A percentile compares a stretch with the other conserved stretches of the same genome.
phyloP scores from a whole-genome alignment of 2,329 filamentous ascomycete species.

The Fusarium sp. region DNA sequence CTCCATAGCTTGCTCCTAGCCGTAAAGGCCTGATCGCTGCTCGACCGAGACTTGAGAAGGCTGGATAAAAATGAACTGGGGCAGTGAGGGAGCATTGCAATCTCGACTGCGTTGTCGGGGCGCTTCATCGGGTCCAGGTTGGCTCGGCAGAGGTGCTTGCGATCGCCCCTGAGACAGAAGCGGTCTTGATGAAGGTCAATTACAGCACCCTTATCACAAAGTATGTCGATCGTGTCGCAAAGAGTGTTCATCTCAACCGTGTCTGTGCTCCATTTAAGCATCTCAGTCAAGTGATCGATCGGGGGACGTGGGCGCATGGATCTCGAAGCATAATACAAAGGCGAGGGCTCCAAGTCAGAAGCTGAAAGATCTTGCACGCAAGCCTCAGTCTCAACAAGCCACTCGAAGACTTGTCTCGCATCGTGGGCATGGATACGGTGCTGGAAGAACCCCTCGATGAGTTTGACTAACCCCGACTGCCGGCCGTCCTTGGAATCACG shows the following conservation, averaged over 20 bases:
- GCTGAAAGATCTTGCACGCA: not conserved
- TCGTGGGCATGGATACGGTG: not conserved
- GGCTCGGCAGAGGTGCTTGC: not conserved
- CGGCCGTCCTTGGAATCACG: not conserved
- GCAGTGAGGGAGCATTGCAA: slow-evolving; percentile 20
- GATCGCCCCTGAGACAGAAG: not conserved
- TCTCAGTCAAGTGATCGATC: slow-evolving; percentile 19
- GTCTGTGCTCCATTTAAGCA: slow-evolving; percentile 11
- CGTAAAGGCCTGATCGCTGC: not conserved
- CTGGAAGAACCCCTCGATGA: not conserved
- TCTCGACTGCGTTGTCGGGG: slow-evolving; percentile 21
- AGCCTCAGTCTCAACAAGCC: not conserved
- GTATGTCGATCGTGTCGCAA: not conserved
- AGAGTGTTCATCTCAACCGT: not conserved
- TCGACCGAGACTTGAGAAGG: not conserved
- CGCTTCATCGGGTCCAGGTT: not conserved
- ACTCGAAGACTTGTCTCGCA: not conserved
- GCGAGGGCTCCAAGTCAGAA: not conserved
- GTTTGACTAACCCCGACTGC: slow-evolving; percentile 1
- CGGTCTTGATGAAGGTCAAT: slow-evolving; percentile 27
- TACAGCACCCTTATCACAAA: slow-evolving; percentile 8
- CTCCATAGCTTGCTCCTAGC: not conserved
- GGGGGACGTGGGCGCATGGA: not conserved
- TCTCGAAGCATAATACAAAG: not conserved
- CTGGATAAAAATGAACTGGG: not conserved